Base-by-base conservation (phyloP, 371 early-diverging fungal species). In the Cokeromyces recurvatus region DNA sequence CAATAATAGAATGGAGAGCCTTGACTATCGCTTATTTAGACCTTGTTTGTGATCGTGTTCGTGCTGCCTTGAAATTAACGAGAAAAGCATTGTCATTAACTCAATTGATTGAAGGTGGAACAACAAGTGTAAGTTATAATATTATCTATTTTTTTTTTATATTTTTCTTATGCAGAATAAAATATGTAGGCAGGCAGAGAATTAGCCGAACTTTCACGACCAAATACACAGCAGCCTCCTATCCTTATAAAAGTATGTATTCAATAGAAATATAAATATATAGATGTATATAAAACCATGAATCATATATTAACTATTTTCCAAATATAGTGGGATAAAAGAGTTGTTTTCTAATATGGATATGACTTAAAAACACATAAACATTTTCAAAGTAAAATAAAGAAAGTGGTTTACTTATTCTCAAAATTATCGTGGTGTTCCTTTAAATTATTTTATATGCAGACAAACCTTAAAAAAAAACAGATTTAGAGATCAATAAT, bases 1-100 rank as follows among this genome's bases (percentile, higher is more conserved):
- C 85, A 2, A 81, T 94, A 11, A 79, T 93, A 24, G 94, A 94
- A 64, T 95, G 94, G 95, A 81, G 95, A 10, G 91, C 90, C 4
- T 66, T 94, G 51, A 95, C 95, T 0, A 87, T 89, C 9, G 83
- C 82, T 1, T 74, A 92, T 36, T 58, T 94, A 45, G 95, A 94
- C 58, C 61, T 70, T 16, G 81, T 90, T 0, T 90, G 85, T 0
- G 74, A 77, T 6, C 58, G 67, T 3, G 84, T 94, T 11, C 77
- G 86, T 19, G 64, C 73, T 14, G 56, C 57, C 12, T 67, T 87
- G 20, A 69, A 62, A n/a, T 53, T 89, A 34, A 61, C 62, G 25
- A 70, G 70, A 23, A 68, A 69, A 25, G 38, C 77, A 16, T 55
- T 92, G n/a, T 79, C 82, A 22, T 68, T 95, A 34, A 84, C 86